Percentiles rank a stretch among this genome's conserved stretches.
These are phyloP conservation scores for Nidula microcarpa DNA, from an alignment of 768 basidiomycete genomes.

Conservation along the genomic window DNA sequence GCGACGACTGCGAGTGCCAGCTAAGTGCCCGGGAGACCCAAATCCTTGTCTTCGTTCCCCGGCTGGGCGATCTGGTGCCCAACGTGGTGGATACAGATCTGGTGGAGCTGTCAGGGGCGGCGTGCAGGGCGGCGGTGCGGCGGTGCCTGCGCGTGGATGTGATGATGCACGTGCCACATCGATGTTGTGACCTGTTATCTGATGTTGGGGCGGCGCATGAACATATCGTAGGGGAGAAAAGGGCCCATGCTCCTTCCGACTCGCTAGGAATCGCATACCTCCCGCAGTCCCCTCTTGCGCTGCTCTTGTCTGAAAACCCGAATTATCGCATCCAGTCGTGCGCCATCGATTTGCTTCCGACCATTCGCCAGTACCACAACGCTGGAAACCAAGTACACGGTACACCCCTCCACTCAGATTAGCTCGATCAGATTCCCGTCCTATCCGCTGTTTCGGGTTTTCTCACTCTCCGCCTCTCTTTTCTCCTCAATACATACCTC, in stretches of 20 bases:
- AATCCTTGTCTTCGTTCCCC: constrained; percentile 11
- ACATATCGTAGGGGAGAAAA: no score
- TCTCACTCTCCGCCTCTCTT: constrained; percentile 18
- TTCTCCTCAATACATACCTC: constrained; percentile 20
- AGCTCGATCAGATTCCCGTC: constrained; percentile 30
- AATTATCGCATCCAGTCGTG: not conserved
- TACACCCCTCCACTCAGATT: constrained; percentile 25
- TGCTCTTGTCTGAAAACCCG: not conserved
- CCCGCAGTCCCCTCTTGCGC: not conserved
- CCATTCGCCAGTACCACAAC: constrained; percentile 7
- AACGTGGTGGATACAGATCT: no score
- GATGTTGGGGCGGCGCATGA: no score
- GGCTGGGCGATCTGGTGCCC: no score
- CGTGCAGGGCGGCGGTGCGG: no score
- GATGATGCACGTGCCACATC: no score
- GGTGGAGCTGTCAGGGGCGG: no score
- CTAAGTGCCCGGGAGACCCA: constrained; percentile 4
- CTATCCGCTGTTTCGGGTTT: constrained; percentile 38
- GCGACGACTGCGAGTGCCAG: not conserved
- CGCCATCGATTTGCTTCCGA: not conserved
- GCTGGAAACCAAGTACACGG: constrained; percentile 24
- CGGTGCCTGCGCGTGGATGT: no score
- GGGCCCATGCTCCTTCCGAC: no score
- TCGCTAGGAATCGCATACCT: no score
- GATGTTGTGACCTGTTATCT: no score